These are phyloP conservation scores for Pleurotus sapidus DNA, from an alignment of 768 basidiomycete genomes.

Conservation along the genomic window DNA sequence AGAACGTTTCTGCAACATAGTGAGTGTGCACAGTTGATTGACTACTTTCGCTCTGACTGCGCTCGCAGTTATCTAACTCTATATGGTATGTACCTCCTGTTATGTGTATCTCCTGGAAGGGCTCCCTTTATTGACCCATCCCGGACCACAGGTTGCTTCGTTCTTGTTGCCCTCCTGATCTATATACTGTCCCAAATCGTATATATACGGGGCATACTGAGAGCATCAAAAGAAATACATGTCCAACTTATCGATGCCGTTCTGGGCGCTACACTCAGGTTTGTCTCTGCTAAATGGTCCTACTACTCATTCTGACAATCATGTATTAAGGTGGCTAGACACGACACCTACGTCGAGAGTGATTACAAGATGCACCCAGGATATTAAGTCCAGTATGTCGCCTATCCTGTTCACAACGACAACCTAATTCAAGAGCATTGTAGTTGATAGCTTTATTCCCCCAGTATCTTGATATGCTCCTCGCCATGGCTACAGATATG, in stretches of 20 bases:
- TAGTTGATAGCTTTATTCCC: slow-evolving; percentile 49
- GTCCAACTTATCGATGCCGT: slow-evolving; percentile 47
- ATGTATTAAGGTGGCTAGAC: slow-evolving; percentile 41
- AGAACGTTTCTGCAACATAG: slow-evolving; percentile 30
- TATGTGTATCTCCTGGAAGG: background rate
- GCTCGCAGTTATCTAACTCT: slow-evolving; percentile 44
- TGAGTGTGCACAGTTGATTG: slow-evolving; percentile 24
- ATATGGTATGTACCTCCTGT: slow-evolving; percentile 24
- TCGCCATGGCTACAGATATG: slow-evolving; percentile 29
- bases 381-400: slow-evolving; percentile 46
- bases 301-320: background rate
- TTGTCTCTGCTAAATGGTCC: slow-evolving; percentile 4
- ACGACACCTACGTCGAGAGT: slow-evolving; percentile 50
- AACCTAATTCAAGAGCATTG: slow-evolving; percentile 27
- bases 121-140: background rate
- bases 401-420: slow-evolving; percentile 32
- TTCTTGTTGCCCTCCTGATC: slow-evolving; percentile 24
- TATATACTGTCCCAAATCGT: slow-evolving; percentile 32
- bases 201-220: slow-evolving; percentile 46
- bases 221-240: slow-evolving; percentile 57
- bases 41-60: background rate
- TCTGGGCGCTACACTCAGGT: slow-evolving; percentile 61
- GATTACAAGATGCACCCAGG: slow-evolving; percentile 64
- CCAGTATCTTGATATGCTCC: slow-evolving; percentile 22
- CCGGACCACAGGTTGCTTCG: slow-evolving; percentile 20